Percentiles rank a stretch among this genome's conserved stretches.
Evolutionary conservation across 768 basidiomycete genomes (phyloP).

Genomic region (Boletus insuetus): DNA sequence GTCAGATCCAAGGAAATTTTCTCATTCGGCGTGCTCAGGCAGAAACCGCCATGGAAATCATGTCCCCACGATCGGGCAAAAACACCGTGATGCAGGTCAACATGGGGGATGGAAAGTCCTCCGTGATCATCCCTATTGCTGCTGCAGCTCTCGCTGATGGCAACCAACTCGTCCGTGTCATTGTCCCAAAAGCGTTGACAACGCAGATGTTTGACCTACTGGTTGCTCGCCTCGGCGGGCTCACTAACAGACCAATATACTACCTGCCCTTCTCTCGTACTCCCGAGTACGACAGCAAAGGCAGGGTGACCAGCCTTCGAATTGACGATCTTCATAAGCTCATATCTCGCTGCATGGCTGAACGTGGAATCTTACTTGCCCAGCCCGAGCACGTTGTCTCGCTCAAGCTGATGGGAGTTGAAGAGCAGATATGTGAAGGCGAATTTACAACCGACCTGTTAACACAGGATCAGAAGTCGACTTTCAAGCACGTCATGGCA

Average conservation of each 20-base stretch:
- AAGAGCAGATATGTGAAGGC: slow-evolving; percentile 20
- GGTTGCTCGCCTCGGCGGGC: background rate
- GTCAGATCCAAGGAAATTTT: slow-evolving; percentile 36
- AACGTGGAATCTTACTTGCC: slow-evolving; percentile 18
- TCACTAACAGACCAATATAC: background rate
- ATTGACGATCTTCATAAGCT: too few species aligned
- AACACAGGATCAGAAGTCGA: too few species aligned
- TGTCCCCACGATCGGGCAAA: background rate
- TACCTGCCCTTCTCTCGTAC: background rate
- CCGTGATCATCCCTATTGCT: background rate
- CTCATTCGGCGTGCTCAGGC: background rate
- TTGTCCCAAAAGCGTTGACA: slow-evolving; percentile 35
- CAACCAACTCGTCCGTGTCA: background rate
- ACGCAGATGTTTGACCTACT: slow-evolving; percentile 42
- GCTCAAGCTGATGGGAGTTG: background rate
- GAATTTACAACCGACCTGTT: background rate
- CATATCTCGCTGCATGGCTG: slow-evolving; percentile 33
- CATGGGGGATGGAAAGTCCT: too few species aligned
- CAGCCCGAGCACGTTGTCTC: background rate
- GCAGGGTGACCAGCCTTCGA: too few species aligned
- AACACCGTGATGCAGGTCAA: background rate
- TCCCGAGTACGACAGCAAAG: too few species aligned
- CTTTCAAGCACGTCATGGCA: background rate
- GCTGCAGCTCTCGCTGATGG: background rate
- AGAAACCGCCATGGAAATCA: background rate